These are phyloP conservation scores for Colletotrichum sp. DNA, from an alignment of 2,329 filamentous ascomycete genomes.

Conservation along the genomic window DNA sequence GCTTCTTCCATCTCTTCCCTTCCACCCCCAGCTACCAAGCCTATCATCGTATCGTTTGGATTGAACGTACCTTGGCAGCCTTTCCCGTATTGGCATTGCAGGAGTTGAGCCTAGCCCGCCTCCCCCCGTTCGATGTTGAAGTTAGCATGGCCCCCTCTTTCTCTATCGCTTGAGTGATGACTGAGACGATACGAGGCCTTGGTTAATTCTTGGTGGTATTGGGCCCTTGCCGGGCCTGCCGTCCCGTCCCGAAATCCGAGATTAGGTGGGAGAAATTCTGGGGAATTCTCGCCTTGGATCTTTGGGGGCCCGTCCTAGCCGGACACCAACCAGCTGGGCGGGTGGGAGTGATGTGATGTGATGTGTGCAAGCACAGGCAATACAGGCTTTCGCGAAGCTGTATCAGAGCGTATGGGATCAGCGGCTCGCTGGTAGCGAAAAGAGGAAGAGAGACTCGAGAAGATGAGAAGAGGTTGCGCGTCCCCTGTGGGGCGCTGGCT, in stretches of 20 bases:
- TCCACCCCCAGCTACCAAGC: neutral
- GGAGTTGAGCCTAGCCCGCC: neutral
- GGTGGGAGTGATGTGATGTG: neutral
- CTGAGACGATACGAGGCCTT: neutral
- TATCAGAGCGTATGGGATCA: slow-evolving; percentile 22
- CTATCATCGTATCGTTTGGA: slow-evolving; percentile 21
- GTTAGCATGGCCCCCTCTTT: neutral
- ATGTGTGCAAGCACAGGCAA: neutral
- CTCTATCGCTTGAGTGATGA: neutral
- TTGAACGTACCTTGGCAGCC: slow-evolving; percentile 8
- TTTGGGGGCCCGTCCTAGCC: neutral
- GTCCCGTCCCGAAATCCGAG: neutral
- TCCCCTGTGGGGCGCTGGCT: slow-evolving; percentile 22
- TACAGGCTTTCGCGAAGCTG: slow-evolving; percentile 15
- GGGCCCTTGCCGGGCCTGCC: neutral
- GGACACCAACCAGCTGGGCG: neutral
- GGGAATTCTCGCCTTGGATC: neutral
- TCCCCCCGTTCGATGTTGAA: neutral
- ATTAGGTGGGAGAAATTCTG: neutral
- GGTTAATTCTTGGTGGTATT: neutral
- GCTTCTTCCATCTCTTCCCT: slow-evolving; percentile 16
- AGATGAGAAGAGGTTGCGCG: slow-evolving; percentile 16
- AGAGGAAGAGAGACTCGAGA: slow-evolving; percentile 9
- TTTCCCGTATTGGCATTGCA: neutral
- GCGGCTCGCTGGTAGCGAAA: neutral